These are phyloP conservation scores for Candida koratica DNA, from an alignment of 805 yeast genomes.

Conservation along the genomic window DNA sequence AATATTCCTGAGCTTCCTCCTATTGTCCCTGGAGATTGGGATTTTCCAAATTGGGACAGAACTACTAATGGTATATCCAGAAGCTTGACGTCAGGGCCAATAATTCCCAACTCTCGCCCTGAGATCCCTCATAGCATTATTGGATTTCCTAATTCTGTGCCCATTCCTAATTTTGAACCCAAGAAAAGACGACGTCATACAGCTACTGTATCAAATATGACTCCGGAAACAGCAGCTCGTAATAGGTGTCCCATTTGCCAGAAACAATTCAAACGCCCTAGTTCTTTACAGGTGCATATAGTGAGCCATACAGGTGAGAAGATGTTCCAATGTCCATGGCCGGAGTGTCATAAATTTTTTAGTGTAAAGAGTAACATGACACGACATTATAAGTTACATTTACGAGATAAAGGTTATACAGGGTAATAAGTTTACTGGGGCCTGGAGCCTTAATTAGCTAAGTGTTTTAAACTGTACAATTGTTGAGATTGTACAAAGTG, in stretches of 20 bases:
- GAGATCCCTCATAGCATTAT: too few species aligned
- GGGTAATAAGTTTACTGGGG: background rate
- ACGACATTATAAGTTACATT: slow-evolving; percentile 70
- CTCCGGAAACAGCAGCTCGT: slow-evolving; percentile 42
- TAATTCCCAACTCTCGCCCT: too few species aligned
- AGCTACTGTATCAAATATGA: slow-evolving; percentile 27
- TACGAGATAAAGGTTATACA: slow-evolving; percentile 19
- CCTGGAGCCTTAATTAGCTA: background rate
- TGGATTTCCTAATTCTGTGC: background rate
- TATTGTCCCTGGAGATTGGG: slow-evolving; percentile 9
- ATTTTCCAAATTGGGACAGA: background rate
- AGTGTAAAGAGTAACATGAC: slow-evolving; percentile 78
- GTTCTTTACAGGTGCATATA: slow-evolving; percentile 74
- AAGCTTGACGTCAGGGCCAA: too few species aligned
- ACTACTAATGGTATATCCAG: too few species aligned
- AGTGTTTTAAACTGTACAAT: too few species aligned
- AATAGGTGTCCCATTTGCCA: slow-evolving; percentile 58
- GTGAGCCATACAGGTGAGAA: slow-evolving; percentile 59
- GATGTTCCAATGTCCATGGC: slow-evolving; percentile 42
- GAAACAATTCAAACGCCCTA: slow-evolving; percentile 77
- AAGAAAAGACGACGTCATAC: slow-evolving; percentile 19
- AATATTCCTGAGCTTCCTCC: slow-evolving; percentile 8
- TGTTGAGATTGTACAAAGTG: too few species aligned
- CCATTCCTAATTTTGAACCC: background rate
- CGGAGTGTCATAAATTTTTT: slow-evolving; percentile 63